These are phyloP conservation scores for Colletotrichum lentis DNA, from an alignment of 2,329 filamentous ascomycete species.

Conservation along the genomic window DNA sequence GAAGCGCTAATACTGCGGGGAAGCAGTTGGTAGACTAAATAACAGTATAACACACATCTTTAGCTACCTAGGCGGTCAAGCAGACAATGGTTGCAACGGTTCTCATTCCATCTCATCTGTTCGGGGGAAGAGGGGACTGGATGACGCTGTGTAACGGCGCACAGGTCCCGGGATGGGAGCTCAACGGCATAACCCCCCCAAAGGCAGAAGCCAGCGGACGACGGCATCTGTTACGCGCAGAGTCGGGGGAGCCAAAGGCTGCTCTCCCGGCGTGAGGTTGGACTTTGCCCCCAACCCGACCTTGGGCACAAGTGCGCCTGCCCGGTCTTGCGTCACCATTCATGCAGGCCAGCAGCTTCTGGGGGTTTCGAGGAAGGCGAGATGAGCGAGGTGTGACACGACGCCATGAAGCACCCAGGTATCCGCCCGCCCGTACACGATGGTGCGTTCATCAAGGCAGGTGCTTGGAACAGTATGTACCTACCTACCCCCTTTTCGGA, in stretches of 20 bases:
- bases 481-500: too few relatives aligned
- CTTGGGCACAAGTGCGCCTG: background rate
- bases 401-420: too few relatives aligned
- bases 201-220: background rate
- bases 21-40: too few relatives aligned
- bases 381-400: too few relatives aligned
- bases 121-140: background rate
- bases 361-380: background rate
- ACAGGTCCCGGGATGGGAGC: background rate
- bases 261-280: background rate
- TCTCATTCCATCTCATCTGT: background rate
- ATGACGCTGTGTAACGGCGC: constrained; percentile 5
- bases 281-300: background rate
- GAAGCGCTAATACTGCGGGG: too few relatives aligned
- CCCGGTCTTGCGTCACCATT: background rate
- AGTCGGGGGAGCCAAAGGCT: background rate
- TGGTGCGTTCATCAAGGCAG: too few relatives aligned
- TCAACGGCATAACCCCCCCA: background rate
- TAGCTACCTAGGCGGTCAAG: too few relatives aligned
- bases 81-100: too few relatives aligned
- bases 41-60: too few relatives aligned
- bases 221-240: background rate
- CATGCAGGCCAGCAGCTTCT: background rate
- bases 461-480: too few relatives aligned
- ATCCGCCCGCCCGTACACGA: too few relatives aligned